Percentiles rank a stretch among this genome's conserved stretches.
phyloP scores from a whole-genome alignment of 2,329 filamentous ascomycete species.

The Zasmidium angulare region DNA sequence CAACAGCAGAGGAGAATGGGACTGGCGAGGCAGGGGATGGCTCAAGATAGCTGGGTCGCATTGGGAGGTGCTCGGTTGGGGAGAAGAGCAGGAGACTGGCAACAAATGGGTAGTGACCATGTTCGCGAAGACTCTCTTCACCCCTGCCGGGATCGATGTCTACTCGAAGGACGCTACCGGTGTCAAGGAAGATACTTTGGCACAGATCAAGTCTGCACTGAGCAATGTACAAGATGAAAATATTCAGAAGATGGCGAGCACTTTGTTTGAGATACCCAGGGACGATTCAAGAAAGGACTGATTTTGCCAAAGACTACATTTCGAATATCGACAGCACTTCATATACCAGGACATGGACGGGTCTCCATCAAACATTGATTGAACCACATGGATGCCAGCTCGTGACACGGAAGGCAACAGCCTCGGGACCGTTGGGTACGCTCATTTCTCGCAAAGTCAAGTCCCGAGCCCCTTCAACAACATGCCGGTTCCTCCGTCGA shows the following conservation, averaged over 20 bases:
- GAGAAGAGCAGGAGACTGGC: slow-evolving; percentile 48
- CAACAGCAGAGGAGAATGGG: slow-evolving; percentile 52
- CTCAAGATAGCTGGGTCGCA: slow-evolving; percentile 70
- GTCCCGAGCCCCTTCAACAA: not conserved
- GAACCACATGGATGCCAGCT: not conserved
- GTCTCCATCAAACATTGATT: not conserved
- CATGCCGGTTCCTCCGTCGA: no score
- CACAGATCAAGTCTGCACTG: slow-evolving; percentile 57
- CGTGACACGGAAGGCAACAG: not conserved
- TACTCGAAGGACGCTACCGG: slow-evolving; percentile 67
- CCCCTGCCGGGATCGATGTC: slow-evolving; percentile 76
- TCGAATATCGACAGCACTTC: no score
- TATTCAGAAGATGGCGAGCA: slow-evolving; percentile 54
- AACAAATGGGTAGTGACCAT: slow-evolving; percentile 75
- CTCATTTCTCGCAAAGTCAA: not conserved
- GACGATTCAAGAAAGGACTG: slow-evolving; percentile 30
- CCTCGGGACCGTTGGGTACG: not conserved
- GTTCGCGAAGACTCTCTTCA: slow-evolving; percentile 81
- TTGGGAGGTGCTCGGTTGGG: slow-evolving; percentile 82
- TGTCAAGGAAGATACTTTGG: slow-evolving; percentile 57
- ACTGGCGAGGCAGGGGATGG: slow-evolving; percentile 77
- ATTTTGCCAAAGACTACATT: not conserved
- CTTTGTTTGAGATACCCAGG: slow-evolving; percentile 49
- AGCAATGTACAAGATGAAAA: slow-evolving; percentile 51
- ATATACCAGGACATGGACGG: no score